Evolutionary conservation across 2,329 filamentous ascomycete species (phyloP).

Genomic region (Clonostachys sp.): DNA sequence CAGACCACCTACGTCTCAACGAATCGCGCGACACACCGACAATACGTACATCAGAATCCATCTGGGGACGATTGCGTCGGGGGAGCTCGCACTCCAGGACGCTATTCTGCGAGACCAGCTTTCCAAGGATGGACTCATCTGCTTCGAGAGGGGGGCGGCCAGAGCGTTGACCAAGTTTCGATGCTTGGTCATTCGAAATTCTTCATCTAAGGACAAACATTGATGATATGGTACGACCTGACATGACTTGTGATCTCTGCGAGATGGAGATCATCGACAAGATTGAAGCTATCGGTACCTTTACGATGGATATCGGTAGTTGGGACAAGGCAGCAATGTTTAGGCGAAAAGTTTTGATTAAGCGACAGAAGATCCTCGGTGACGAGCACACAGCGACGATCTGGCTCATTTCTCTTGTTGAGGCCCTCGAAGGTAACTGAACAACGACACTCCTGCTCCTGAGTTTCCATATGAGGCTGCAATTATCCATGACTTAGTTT

Average conservation of each 20-base stretch:
- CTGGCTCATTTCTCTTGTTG: not conserved
- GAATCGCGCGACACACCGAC: conserved; percentile 2
- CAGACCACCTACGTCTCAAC: not conserved
- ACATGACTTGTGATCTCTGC: too few species aligned
- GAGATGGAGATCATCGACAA: not conserved
- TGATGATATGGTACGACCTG: too few species aligned
- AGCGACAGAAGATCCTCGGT: conserved; percentile 1
- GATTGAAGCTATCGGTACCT: not conserved
- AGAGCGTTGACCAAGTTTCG: conserved; percentile 2
- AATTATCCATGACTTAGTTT: too few species aligned
- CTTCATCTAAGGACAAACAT: not conserved
- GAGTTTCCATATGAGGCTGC: too few species aligned
- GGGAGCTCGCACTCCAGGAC: conserved; percentile 8
- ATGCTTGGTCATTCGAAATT: conserved; percentile 1
- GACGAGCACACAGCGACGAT: too few species aligned
- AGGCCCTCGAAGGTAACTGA: too few species aligned
- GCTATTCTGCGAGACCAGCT: conserved; percentile 7
- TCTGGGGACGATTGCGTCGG: conserved; percentile 10
- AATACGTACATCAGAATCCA: conserved; percentile 7
- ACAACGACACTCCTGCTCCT: too few species aligned
- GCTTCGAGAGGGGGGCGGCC: conserved; percentile 5
- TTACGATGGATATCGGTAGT: not conserved
- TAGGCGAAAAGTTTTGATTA: conserved; percentile 19
- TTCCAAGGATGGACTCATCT: conserved; percentile 1
- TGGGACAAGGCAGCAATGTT: conserved; percentile 14